Conservation (phyloP, 2,329 filamentous ascomycete species). For the Paecilomyces niveus region DNA sequence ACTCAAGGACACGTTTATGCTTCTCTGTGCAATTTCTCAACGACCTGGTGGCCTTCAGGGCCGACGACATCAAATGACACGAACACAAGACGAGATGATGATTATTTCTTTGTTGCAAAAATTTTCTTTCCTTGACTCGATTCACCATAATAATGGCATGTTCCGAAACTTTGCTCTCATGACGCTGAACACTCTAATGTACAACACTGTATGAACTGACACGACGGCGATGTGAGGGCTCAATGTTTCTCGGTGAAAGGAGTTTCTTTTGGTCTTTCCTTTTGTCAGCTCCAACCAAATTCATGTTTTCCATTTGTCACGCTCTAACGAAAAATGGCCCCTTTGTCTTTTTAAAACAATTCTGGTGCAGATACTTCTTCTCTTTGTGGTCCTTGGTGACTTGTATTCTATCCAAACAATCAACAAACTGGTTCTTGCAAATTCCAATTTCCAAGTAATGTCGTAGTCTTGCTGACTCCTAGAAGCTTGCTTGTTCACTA, state of each 20-base stretch:
- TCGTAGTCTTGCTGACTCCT: neutral
- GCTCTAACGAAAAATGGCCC: neutral
- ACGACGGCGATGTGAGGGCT: neutral
- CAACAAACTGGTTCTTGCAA: neutral
- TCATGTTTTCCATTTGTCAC: neutral
- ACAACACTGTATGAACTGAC: neutral
- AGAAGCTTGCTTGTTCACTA: neutral
- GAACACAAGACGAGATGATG: constrained; percentile 1
- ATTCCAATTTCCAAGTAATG: neutral
- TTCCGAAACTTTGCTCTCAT: neutral
- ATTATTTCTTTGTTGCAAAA: neutral
- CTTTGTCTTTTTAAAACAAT: neutral
- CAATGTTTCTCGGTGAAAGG: neutral
- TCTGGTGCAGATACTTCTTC: neutral
- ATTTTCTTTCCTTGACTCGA: neutral
- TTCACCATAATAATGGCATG: neutral
- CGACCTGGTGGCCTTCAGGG: neutral
- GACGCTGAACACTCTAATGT: neutral
- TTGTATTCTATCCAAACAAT: neutral
- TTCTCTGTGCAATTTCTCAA: neutral
- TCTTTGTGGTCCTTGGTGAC: neutral
- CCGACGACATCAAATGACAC: neutral
- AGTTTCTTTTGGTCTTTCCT: neutral
- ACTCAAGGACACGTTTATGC: neutral
- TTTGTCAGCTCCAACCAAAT: neutral